Evolutionary conservation across 1,284 basidiomycete genomes (phyloP).

Genomic region (Pulveroboletus ridleyi): DNA sequence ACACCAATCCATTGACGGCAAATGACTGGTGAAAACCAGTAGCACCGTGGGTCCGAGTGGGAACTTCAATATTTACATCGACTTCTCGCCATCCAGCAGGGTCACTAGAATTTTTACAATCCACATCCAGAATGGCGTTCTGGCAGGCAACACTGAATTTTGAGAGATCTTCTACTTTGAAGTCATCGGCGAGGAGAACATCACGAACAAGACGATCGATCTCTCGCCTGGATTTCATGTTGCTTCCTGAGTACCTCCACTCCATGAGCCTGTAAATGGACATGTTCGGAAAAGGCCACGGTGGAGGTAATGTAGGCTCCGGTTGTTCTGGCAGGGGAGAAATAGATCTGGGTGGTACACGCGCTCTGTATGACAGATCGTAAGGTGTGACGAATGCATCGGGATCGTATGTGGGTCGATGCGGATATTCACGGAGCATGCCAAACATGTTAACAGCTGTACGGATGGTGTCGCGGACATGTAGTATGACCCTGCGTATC

Average conservation of each 20-base stretch:
- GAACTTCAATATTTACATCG: not conserved
- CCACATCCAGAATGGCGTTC: not conserved
- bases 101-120: not conserved
- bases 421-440: not conserved
- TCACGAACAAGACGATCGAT: too few relatives aligned
- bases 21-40: not conserved
- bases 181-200: not conserved
- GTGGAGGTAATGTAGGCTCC: not conserved
- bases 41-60: not conserved
- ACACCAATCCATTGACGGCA: not conserved
- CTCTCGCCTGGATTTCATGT: too few relatives aligned
- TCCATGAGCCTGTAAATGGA: not conserved
- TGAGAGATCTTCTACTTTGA: slow-evolving; percentile 1
- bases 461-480: not conserved
- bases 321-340: not conserved
- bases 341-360: not conserved
- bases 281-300: not conserved
- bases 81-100: not conserved
- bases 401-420: too few relatives aligned
- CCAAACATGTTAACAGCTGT: not conserved
- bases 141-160: not conserved
- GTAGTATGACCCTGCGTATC: not conserved
- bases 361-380: too few relatives aligned
- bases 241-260: not conserved
- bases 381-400: too few relatives aligned